Percentiles rank a stretch among this genome's conserved stretches.
These are phyloP conservation scores for Andrographis paniculata DNA, from an alignment of 305 asterid genomes.

Conservation along the genomic window DNA sequence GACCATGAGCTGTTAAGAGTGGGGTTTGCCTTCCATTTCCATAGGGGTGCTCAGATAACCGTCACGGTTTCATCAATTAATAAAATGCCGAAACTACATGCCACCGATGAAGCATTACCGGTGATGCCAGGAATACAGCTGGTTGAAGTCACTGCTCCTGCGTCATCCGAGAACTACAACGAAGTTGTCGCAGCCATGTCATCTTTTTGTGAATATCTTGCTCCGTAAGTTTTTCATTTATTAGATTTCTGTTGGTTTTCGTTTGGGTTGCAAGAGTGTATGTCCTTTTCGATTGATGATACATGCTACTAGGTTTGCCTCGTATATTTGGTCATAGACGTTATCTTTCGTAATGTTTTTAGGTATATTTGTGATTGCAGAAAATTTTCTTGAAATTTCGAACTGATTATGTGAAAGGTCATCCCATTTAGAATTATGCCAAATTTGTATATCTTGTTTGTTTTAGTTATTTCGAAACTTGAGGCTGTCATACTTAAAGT, in stretches of 20 bases:
- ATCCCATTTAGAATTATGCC: too few species aligned
- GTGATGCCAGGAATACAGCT: slow-evolving; percentile 90
- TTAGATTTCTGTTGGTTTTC: not conserved
- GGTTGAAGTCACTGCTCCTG: slow-evolving; percentile 90
- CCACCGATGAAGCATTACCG: slow-evolving; percentile 83
- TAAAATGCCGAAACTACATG: slow-evolving; percentile 84
- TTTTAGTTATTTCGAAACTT: too few species aligned
- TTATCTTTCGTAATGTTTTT: not conserved
- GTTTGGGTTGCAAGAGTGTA: not conserved
- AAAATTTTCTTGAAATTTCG: too few species aligned
- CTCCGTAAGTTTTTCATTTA: slow-evolving; percentile 72
- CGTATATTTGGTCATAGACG: not conserved
- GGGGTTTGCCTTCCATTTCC: slow-evolving; percentile 72
- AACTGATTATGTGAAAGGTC: too few species aligned
- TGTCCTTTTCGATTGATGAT: too few species aligned
- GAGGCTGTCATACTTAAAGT: too few species aligned
- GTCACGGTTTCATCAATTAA: slow-evolving; percentile 76
- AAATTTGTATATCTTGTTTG: too few species aligned
- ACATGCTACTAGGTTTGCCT: too few species aligned
- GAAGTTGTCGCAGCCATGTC: slow-evolving; percentile 74
- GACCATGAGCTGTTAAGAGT: slow-evolving; percentile 89
- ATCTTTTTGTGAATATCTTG: slow-evolving; percentile 88
- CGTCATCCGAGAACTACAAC: slow-evolving; percentile 73
- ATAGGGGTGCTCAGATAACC: slow-evolving; percentile 75
- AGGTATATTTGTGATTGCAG: not conserved